Percentiles rank a stretch among this genome's conserved stretches.
phyloP scores from a whole-genome alignment of 169 alveolate genomes.

The Cytauxzoon felis region DNA sequence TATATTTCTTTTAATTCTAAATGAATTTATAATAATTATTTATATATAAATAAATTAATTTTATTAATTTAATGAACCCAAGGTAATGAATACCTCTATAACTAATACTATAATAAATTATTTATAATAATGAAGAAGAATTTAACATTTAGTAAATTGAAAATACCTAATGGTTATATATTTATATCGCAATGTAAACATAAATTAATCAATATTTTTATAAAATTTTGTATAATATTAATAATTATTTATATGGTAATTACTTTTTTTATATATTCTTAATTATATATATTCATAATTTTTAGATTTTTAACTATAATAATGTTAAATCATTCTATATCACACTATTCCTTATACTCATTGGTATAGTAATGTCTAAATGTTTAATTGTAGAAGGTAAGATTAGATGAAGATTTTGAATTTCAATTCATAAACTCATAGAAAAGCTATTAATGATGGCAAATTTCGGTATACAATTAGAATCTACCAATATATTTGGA shows the following conservation, averaged over 20 bases:
- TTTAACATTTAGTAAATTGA: constrained; percentile 1
- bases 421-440: not conserved
- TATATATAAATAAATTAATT: too few species aligned
- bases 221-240: not conserved
- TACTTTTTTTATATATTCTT: not conserved
- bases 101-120: not conserved
- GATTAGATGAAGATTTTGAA: not conserved
- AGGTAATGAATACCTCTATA: too few species aligned
- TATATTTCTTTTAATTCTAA: too few species aligned
- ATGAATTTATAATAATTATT: too few species aligned
- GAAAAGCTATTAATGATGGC: constrained; percentile 38
- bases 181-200: constrained; percentile 9
- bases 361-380: not conserved
- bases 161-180: constrained; percentile 33
- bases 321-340: too few species aligned
- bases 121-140: constrained; percentile 1
- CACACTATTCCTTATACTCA: not conserved
- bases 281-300: too few species aligned
- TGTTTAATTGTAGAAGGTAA: constrained; percentile 3
- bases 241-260: not conserved
- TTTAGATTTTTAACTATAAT: too few species aligned
- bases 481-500: constrained; percentile 3
- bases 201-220: not conserved
- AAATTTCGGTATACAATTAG: constrained; percentile 51
- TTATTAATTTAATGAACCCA: too few species aligned